Conservation (phyloP, 2,329 filamentous ascomycete species). For the Lasiodiplodia gonubiensis region DNA sequence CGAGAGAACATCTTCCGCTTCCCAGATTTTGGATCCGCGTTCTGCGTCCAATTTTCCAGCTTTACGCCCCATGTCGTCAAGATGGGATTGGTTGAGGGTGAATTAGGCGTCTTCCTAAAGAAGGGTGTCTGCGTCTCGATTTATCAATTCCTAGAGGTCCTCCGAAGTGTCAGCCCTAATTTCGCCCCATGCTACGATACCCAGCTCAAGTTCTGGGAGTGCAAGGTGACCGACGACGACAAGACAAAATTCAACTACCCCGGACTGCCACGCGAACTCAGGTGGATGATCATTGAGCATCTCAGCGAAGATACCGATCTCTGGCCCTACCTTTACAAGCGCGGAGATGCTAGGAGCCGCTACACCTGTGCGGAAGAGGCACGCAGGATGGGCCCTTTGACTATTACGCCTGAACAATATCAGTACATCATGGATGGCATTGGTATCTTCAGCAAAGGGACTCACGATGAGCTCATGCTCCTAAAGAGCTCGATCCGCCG, state of each 20-base stretch:
- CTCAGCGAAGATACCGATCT: not conserved
- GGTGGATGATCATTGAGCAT: not conserved
- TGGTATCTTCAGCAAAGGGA: not conserved
- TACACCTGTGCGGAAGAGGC: too few relatives aligned
- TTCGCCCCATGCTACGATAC: not conserved
- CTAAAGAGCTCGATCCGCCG: not conserved
- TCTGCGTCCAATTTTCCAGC: not conserved
- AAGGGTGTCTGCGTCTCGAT: not conserved
- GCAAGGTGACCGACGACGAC: not conserved
- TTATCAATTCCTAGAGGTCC: not conserved
- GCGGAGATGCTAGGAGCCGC: not conserved
- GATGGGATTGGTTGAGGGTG: not conserved
- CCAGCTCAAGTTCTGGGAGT: not conserved
- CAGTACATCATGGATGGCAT: not conserved
- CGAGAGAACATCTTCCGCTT: not conserved
- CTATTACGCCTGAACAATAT: not conserved
- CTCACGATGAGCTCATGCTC: not conserved
- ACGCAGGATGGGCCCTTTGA: not conserved
- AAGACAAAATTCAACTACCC: constrained; percentile 15
- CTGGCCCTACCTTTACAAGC: not conserved
- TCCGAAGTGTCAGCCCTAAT: not conserved
- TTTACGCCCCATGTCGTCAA: not conserved
- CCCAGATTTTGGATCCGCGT: not conserved
- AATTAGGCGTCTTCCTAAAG: not conserved
- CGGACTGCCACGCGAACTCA: not conserved